phyloP scores from a whole-genome alignment of 768 basidiomycete genomes.

The Boletus sensibilis region DNA sequence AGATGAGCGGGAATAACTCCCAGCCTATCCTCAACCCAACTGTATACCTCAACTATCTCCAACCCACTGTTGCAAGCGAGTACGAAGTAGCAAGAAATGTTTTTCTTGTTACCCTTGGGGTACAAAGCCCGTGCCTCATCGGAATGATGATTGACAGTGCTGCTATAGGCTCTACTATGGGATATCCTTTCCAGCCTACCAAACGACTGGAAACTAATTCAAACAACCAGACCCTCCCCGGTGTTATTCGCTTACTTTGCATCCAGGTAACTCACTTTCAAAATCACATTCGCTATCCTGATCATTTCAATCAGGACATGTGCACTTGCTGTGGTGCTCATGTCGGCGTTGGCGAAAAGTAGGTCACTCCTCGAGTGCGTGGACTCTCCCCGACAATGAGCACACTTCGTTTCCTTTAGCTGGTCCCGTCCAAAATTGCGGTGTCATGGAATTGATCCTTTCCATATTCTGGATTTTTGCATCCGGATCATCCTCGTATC shows the following conservation, averaged over 20 bases:
- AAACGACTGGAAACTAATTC: constrained; percentile 19
- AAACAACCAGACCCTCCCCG: constrained; percentile 11
- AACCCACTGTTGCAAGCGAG: constrained; percentile 16
- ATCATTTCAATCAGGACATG: constrained; percentile 12
- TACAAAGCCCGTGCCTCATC: background rate
- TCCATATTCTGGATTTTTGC: constrained; percentile 20
- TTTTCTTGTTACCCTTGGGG: constrained; percentile 22
- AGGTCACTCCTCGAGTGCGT: background rate
- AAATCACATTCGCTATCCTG: background rate
- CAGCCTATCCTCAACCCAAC: constrained; percentile 19
- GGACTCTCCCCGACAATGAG: background rate
- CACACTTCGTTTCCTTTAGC: constrained; percentile 4
- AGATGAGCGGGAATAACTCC: constrained; percentile 5
- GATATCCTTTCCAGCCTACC: constrained; percentile 27
- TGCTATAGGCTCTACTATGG: constrained; percentile 24
- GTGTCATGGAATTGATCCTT: constrained; percentile 15
- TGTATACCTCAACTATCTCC: constrained; percentile 29
- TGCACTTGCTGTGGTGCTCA: constrained; percentile 19
- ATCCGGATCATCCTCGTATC: constrained; percentile 30
- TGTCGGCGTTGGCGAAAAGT: constrained; percentile 23
- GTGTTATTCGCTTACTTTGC: constrained; percentile 24
- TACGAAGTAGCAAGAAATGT: constrained; percentile 21
- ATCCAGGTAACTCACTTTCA: constrained; percentile 17
- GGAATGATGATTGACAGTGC: background rate
- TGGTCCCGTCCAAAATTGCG: constrained; percentile 25